Conservation (phyloP, 805 yeast species). For the Lipomyces japonicus region DNA sequence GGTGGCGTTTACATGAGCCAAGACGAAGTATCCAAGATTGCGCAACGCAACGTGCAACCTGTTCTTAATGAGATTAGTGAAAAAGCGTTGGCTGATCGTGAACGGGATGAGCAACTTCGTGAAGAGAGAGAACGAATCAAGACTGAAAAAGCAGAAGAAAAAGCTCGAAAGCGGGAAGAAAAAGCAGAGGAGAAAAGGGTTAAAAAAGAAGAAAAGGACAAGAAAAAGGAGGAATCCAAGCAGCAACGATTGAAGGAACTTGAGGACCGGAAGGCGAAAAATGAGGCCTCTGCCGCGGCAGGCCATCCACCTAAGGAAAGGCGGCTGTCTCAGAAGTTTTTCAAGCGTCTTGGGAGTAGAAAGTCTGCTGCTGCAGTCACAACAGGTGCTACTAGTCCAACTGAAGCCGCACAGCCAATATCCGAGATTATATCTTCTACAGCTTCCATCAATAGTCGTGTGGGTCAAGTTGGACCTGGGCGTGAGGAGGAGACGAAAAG, state of each 20-base stretch:
- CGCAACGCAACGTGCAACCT: constrained; percentile 75
- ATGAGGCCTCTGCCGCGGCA: too few species aligned
- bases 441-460: neutral
- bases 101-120: constrained; percentile 30
- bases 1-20: constrained; percentile 79
- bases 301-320: neutral
- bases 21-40: constrained; percentile 73
- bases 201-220: constrained; percentile 9
- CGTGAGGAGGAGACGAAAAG: neutral
- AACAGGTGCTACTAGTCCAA: neutral
- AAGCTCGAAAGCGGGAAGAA: constrained; percentile 11
- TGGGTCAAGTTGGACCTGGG: neutral
- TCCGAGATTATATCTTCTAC: neutral
- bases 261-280: too few species aligned
- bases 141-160: constrained; percentile 26
- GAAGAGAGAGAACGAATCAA: constrained; percentile 25
- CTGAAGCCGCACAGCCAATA: neutral
- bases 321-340: neutral
- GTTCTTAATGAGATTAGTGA: constrained; percentile 67
- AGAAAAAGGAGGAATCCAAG: constrained; percentile 1
- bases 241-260: too few species aligned
- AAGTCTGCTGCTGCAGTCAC: neutral
- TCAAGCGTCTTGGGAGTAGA: neutral
- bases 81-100: constrained; percentile 68
- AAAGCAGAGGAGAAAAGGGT: constrained; percentile 12